Conservation (phyloP, 2,329 filamentous ascomycete genomes). For the Apiospora saccharicola region DNA sequence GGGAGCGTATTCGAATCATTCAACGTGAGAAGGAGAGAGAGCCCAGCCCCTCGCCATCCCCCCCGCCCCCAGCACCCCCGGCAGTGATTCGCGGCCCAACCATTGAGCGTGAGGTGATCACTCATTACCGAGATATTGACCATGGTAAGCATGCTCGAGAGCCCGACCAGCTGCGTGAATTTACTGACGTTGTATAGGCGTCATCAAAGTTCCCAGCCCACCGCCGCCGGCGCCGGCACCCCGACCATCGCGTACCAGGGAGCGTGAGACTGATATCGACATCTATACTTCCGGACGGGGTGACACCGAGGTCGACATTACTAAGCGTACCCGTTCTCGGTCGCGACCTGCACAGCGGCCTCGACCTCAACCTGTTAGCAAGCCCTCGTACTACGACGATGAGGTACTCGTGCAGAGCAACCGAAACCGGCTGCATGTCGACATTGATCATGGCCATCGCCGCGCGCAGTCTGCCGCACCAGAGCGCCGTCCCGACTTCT, state of each 20-base stretch:
- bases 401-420: constrained; percentile 71
- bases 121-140: constrained; percentile 86
- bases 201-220: constrained; percentile 51
- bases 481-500: constrained; percentile 55
- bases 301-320: constrained; percentile 66
- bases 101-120: constrained; percentile 88
- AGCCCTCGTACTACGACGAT: constrained; percentile 53
- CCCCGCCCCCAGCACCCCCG: constrained; percentile 66
- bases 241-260: constrained; percentile 54
- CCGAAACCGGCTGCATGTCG: constrained; percentile 54
- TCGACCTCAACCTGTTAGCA: constrained; percentile 47
- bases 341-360: constrained; percentile 25
- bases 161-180: constrained; percentile 1
- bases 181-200: constrained; percentile 46
- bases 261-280: constrained; percentile 68
- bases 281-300: constrained; percentile 59
- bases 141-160: constrained; percentile 67
- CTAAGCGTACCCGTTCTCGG: constrained; percentile 48
- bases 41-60: constrained; percentile 59
- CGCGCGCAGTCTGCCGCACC: constrained; percentile 61
- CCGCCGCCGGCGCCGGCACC: constrained; percentile 59
- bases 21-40: constrained; percentile 54
- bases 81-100: constrained; percentile 77
- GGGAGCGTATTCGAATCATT: constrained; percentile 57
- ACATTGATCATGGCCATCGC: constrained; percentile 48